Evolutionary conservation across 352 stramenopile species (phyloP), one percentile per base, ranked within the genome.

Genomic region (Phytopythium helicoides): DNA sequence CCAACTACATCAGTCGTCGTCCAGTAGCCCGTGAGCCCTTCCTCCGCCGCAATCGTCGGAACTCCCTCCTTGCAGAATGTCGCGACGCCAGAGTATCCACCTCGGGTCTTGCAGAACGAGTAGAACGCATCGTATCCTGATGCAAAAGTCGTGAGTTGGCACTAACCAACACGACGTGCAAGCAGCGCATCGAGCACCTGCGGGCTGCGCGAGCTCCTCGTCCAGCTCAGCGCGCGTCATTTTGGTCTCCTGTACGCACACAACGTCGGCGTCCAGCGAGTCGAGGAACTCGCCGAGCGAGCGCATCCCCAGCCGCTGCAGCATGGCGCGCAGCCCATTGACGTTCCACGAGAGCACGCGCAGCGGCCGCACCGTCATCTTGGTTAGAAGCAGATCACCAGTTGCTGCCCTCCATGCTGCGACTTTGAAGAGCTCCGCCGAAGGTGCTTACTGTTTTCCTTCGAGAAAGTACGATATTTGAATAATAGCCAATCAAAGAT

Each of bases 241-340:
- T 50, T 95, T 95, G 25, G 86, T 94, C 64, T 95, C 86, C 59
- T 95, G 86, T 55, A 95, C 71, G 56, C 86, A 95, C 18, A 92
- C 56, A 12, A 95, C 73, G 41, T 93, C 83, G 0, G 83, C 82
- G 0, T 81, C 60, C 18, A 92, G 64, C 11, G 47, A 66, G 28
- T 76, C 55, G 25, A 94, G 57, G 40, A 94, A 73, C 47, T 78
- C 53, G 37, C 54, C 52, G 11, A 89, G 44, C 47, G 40, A 81
- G 49, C 9, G 15, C 52, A 73, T 68, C 38, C 75, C 69, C 23
- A 81, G 59, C 11, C 81, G 74, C 58, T 85, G 74, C 47, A 94
- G 62, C 38, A 89, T 74, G 3, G 85, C 81, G 51, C 82, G 80
- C 62, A 94, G 66, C 19, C 85, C 85, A 62, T 94, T 94, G 50